Conservation (phyloP, 2,329 filamentous ascomycete genomes). For the Periconia digitata region DNA sequence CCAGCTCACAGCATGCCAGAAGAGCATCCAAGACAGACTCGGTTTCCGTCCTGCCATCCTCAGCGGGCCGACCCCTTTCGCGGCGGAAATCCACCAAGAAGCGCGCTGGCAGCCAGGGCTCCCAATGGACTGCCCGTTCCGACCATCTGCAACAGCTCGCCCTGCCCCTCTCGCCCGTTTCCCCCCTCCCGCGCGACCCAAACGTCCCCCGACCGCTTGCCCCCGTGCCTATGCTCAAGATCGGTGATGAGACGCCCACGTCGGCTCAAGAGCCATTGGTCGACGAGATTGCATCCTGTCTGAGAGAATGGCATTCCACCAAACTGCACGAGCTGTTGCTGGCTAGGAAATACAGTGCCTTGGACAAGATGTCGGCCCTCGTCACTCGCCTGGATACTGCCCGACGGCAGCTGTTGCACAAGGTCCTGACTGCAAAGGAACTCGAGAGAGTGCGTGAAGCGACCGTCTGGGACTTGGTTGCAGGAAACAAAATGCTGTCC, state of each 20-base stretch:
- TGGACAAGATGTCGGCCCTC: constrained; percentile 80
- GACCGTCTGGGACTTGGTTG: constrained; percentile 93
- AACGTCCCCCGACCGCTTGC: constrained; percentile 77
- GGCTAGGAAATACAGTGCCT: constrained; percentile 73
- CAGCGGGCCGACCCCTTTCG: constrained; percentile 29
- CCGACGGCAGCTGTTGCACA: constrained; percentile 87
- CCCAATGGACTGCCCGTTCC: constrained; percentile 43
- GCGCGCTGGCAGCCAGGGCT: constrained; percentile 37
- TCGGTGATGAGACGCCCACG: constrained; percentile 93
- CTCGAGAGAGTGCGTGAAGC: constrained; percentile 78
- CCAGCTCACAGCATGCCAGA: constrained; percentile 14
- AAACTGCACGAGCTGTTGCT: constrained; percentile 91
- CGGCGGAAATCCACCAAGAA: constrained; percentile 33
- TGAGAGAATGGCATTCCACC: constrained; percentile 97
- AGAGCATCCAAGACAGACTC: constrained; percentile 28
- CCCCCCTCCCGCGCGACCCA: constrained; percentile 59
- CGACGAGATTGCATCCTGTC: constrained; percentile 94
- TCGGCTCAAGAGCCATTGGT: constrained; percentile 87
- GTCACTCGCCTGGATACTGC: constrained; percentile 82
- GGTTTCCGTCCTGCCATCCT: constrained; percentile 24
- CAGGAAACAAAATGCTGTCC: constrained; percentile 89
- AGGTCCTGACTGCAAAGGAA: constrained; percentile 86
- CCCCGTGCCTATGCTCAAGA: constrained; percentile 94
- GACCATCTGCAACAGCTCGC: constrained; percentile 42
- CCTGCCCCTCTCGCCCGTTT: constrained; percentile 44